Base-by-base conservation (phyloP, 345 rosid genomes). In the Pistacia integerrima region DNA sequence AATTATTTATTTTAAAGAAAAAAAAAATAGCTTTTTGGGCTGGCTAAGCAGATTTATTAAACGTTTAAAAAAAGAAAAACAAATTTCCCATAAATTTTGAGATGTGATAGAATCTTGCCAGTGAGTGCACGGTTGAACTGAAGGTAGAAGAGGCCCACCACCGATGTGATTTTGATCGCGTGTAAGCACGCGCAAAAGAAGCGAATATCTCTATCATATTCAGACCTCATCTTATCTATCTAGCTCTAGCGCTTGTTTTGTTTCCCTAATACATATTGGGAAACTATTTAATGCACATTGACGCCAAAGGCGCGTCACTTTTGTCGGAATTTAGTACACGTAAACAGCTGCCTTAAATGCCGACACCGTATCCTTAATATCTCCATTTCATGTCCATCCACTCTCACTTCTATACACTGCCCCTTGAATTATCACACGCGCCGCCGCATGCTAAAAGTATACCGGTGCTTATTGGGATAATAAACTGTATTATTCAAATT, bases 251-350 rank as follows among this genome's bases (percentile, higher is more conserved):
- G 1, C 13, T 46, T 51, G 65, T 59, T 36, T 56, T 18, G 41
- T 16, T 41, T 63, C 69, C 35, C 66, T 55, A 59, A 48, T 68
- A 22, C 77, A 30, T 56, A 73, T 75, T 18, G 36, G 49, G 54
- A 62, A 64, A 58, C 36, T 20, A 70, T 70, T 75, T 18, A 74
- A 30, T 71, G 70, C 82, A 35, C 13, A 77, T 80, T 86, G 85
- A 82, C 85, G 82, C 76, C 52, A 59, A 76, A 10, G 49, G 81
- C 85, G 81, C 84, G 85, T 82, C 89, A 82, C 79, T 52, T 38
- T n/a, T 76, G 83, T 82, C 80, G 81, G 83, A 74, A 52, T 51
- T 13, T 8, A 76, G 52, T 82, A 59, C 81, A 80, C 81, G 82
- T 80, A 76, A 76, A 54, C 57, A 79, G 77, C 75, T 76, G 82